phyloP scores from a whole-genome alignment of 1,284 basidiomycete species.

The Mycena citricolor region DNA sequence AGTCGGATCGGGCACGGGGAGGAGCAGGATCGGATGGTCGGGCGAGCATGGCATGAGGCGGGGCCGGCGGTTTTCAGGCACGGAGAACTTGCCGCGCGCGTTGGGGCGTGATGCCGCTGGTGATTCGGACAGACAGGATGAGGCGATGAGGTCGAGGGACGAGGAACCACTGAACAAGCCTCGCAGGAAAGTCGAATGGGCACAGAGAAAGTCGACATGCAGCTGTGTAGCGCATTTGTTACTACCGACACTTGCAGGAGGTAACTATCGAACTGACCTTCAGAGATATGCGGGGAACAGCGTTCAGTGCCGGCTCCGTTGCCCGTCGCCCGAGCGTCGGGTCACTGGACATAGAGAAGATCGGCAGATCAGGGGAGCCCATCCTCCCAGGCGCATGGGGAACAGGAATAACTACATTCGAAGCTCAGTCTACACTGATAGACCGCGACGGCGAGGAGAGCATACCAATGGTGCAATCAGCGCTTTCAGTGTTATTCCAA shows the following conservation, averaged over 20 bases:
- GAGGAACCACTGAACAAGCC: conserved; percentile 65
- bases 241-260: conserved; percentile 7
- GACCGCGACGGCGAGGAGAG: conserved; percentile 2
- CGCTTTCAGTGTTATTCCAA: conserved; percentile 70
- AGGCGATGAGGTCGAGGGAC: conserved; percentile 54
- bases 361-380: conserved; percentile 31
- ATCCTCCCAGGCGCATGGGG: conserved; percentile 38
- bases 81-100: conserved; percentile 32
- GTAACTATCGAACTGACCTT: conserved; percentile 47
- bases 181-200: conserved; percentile 70
- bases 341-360: conserved; percentile 25
- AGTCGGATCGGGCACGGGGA: conserved; percentile 75
- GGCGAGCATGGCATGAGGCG: conserved; percentile 61
- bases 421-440: not conserved
- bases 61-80: conserved; percentile 56
- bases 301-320: conserved; percentile 52
- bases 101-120: conserved; percentile 28
- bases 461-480: conserved; percentile 74
- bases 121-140: conserved; percentile 34
- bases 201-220: conserved; percentile 69
- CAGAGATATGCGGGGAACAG: conserved; percentile 56
- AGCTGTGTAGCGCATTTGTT: conserved; percentile 38
- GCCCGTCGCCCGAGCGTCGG: conserved; percentile 45
- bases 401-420: conserved; percentile 48
- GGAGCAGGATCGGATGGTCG: conserved; percentile 63